phyloP scores from a whole-genome alignment of 1,284 basidiomycete species.

The Cystobasidium slooffiae region DNA sequence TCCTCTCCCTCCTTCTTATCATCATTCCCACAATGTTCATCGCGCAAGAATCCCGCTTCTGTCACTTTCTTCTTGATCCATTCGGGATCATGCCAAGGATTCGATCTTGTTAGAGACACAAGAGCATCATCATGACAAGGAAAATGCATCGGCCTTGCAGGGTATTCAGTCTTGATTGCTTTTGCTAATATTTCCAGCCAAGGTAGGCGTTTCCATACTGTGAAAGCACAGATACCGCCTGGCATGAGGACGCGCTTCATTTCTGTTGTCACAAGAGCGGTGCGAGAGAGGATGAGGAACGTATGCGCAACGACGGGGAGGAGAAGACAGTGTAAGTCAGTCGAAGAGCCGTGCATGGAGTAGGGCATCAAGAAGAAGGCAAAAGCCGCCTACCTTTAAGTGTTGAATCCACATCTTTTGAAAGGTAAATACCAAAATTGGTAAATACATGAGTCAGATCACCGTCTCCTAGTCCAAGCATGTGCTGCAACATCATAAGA shows the following conservation, averaged over 20 bases:
- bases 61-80: slow-evolving; percentile 8
- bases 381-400: slow-evolving; percentile 8
- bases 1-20: neutral
- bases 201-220: slow-evolving; percentile 36
- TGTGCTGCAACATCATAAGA: slow-evolving; percentile 10
- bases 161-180: slow-evolving; percentile 15
- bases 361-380: neutral
- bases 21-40: neutral
- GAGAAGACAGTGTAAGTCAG: neutral
- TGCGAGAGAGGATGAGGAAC: neutral
- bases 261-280: neutral
- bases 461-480: slow-evolving; percentile 33
- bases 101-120: slow-evolving; percentile 2
- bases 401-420: slow-evolving; percentile 32
- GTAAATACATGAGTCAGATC: slow-evolving; percentile 32
- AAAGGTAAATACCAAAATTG: slow-evolving; percentile 35
- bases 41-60: neutral
- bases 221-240: slow-evolving; percentile 42
- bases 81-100: slow-evolving; percentile 27
- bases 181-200: slow-evolving; percentile 28
- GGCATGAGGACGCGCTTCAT: slow-evolving; percentile 31
- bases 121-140: slow-evolving; percentile 26
- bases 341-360: neutral
- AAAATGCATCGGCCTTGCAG: neutral
- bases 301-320: neutral